A percentile compares a stretch with the other conserved stretches of the same genome.
Evolutionary conservation across 345 rosid species (phyloP).

Genomic region (Arabis hirsuta): DNA sequence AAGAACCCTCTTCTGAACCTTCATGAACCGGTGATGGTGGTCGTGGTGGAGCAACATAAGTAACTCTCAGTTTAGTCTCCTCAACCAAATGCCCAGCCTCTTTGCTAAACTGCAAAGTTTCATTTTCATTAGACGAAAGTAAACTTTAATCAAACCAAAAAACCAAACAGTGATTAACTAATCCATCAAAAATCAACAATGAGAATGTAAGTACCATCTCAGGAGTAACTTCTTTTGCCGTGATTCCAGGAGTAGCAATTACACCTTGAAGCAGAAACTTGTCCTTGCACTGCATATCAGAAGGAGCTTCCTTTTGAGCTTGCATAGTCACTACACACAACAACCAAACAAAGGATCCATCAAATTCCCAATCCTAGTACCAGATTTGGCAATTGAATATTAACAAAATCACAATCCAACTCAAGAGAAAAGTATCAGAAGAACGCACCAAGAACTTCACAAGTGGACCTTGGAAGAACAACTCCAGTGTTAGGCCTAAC

Average conservation of each 20-base stretch:
- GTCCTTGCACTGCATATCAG: slow-evolving; percentile 87
- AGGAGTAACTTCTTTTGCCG: slow-evolving; percentile 62
- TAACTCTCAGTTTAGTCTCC: slow-evolving; percentile 76
- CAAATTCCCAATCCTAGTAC: background rate
- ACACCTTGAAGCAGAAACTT: slow-evolving; percentile 84
- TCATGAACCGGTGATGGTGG: slow-evolving; percentile 94
- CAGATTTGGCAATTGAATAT: background rate
- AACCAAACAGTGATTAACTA: background rate
- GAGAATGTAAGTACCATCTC: slow-evolving; percentile 58
- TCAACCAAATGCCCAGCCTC: slow-evolving; percentile 63
- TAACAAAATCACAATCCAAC: background rate
- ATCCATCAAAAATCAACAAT: background rate
- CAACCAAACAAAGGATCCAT: slow-evolving; percentile 16
- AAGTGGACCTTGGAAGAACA: slow-evolving; percentile 65
- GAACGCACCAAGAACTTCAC: slow-evolving; percentile 66
- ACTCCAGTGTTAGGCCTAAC: slow-evolving; percentile 88
- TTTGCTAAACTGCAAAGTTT: slow-evolving; percentile 65
- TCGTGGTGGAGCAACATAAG: slow-evolving; percentile 68
- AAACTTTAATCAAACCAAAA: background rate
- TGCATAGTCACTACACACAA: slow-evolving; percentile 80
- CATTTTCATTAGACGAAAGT: slow-evolving; percentile 1
- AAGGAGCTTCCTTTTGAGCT: slow-evolving; percentile 83
- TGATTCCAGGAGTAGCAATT: slow-evolving; percentile 58
- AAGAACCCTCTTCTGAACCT: slow-evolving; percentile 84
- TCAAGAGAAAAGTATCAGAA: background rate